These are phyloP conservation scores for Russula griseocarnosa DNA, from an alignment of 768 basidiomycete genomes.

Conservation along the genomic window DNA sequence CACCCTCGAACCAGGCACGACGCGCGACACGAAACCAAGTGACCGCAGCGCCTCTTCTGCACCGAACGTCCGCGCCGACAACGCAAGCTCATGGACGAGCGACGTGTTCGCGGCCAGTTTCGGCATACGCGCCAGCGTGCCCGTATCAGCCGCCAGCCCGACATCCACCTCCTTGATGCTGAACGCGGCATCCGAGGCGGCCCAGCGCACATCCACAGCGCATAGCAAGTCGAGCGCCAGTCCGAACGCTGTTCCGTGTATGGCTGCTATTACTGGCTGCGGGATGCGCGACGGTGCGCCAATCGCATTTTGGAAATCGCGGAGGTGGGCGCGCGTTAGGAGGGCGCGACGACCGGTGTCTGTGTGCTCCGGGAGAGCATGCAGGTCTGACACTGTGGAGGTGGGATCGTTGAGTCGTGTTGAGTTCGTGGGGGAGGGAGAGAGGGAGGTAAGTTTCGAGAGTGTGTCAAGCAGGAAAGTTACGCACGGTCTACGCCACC, in stretches of 20 bases:
- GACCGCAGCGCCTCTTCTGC: constrained; percentile 57
- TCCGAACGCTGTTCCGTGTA: constrained; percentile 72
- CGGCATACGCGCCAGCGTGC: constrained; percentile 76
- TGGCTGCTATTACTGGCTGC: constrained; percentile 79
- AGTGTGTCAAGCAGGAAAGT: neutral
- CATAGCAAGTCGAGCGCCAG: constrained; percentile 73
- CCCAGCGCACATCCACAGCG: constrained; percentile 77
- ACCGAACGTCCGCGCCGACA: constrained; percentile 68
- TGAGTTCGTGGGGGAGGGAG: neutral
- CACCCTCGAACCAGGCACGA: constrained; percentile 56
- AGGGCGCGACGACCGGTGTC: constrained; percentile 57
- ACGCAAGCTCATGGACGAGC: constrained; percentile 67
- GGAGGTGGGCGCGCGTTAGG: constrained; percentile 45
- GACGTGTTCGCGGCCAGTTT: constrained; percentile 74
- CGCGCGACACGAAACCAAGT: constrained; percentile 68
- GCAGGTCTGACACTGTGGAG: constrained; percentile 14
- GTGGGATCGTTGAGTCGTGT: neutral
- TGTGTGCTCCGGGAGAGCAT: constrained; percentile 33
- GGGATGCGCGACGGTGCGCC: constrained; percentile 60
- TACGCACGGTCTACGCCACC: constrained; percentile 76
- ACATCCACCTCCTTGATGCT: constrained; percentile 85
- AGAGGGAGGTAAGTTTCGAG: neutral
- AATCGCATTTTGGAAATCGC: constrained; percentile 67
- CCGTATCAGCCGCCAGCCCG: constrained; percentile 84
- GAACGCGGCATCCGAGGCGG: constrained; percentile 58